These are phyloP conservation scores for Monosporascus sp. DNA, from an alignment of 2,329 filamentous ascomycete species.

Conservation along the genomic window DNA sequence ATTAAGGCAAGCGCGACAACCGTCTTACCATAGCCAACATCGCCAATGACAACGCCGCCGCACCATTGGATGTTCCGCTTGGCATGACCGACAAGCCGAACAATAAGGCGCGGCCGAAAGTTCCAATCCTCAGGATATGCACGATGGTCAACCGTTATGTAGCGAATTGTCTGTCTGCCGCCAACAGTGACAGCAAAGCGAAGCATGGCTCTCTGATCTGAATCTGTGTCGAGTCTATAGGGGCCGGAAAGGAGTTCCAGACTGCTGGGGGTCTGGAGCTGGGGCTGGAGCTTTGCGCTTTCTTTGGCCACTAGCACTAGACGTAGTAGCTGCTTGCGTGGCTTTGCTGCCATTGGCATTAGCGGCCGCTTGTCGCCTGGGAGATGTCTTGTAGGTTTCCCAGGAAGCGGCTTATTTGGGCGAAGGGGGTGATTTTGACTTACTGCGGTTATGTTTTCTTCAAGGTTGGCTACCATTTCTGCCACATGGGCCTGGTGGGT, in stretches of 20 bases:
- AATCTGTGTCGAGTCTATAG: no score
- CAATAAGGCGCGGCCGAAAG: conserved; percentile 17
- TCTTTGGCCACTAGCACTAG: not conserved
- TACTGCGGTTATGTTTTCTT: no score
- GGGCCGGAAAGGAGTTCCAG: no score
- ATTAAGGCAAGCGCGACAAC: conserved; percentile 35
- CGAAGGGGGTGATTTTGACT: no score
- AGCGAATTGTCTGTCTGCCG: no score
- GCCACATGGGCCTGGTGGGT: no score
- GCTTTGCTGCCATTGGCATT: not conserved
- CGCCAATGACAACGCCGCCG: conserved; percentile 38
- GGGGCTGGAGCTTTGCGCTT: not conserved
- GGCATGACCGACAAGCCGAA: conserved; percentile 30
- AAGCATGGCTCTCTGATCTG: no score
- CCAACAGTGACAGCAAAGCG: no score
- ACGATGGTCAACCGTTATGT: no score
- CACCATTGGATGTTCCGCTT: conserved; percentile 18
- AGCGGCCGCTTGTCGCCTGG: not conserved
- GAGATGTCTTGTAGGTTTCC: not conserved
- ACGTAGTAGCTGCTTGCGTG: not conserved
- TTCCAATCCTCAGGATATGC: no score
- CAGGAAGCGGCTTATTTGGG: no score
- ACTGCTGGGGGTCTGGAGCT: not conserved
- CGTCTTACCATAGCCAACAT: conserved; percentile 42
- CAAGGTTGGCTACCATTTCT: no score